These are phyloP conservation scores for Penicillium palitans DNA, from an alignment of 2,329 filamentous ascomycete genomes.

Conservation along the genomic window DNA sequence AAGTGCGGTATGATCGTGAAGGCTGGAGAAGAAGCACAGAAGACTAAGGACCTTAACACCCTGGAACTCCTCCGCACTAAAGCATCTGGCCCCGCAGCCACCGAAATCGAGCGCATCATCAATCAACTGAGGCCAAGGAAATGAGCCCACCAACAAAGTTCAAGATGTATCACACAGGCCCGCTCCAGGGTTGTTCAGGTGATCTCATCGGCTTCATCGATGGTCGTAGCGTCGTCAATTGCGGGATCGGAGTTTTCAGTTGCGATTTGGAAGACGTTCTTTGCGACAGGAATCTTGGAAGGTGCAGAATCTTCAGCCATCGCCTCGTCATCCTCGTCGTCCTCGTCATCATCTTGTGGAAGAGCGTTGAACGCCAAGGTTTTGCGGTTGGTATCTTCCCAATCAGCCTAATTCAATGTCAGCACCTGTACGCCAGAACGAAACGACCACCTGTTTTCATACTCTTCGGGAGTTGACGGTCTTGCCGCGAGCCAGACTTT, in stretches of 20 bases:
- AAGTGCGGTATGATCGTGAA: constrained; percentile 89
- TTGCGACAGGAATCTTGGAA: constrained; percentile 13
- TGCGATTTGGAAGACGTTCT: constrained; percentile 19
- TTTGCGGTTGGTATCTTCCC: constrained; percentile 46
- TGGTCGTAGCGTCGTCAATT: constrained; percentile 29
- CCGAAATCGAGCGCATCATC: constrained; percentile 81
- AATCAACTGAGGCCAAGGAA: constrained; percentile 52
- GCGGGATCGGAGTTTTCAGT: constrained; percentile 18
- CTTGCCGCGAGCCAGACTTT: constrained; percentile 52
- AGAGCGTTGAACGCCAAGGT: constrained; percentile 31
- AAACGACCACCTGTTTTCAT: constrained; percentile 18
- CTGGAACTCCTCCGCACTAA: constrained; percentile 72
- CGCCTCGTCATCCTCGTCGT: constrained; percentile 41
- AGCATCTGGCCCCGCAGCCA: constrained; percentile 67
- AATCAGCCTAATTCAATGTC: constrained; percentile 35
- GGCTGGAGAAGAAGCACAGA: constrained; percentile 88
- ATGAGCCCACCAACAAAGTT: constrained; percentile 30
- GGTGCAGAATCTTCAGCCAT: constrained; percentile 36
- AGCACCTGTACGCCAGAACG: constrained; percentile 10
- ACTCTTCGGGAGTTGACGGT: constrained; percentile 51
- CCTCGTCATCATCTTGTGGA: constrained; percentile 52
- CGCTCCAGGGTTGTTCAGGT: constrained; percentile 35
- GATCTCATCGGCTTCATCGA: constrained; percentile 46
- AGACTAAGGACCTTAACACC: constrained; percentile 73
- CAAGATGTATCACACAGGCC: constrained; percentile 9